Evolutionary conservation across 495 filamentous ascomycete species (phyloP), one percentile per base, ranked within the genome.

Genomic region (Stereocaulon alpinum): DNA sequence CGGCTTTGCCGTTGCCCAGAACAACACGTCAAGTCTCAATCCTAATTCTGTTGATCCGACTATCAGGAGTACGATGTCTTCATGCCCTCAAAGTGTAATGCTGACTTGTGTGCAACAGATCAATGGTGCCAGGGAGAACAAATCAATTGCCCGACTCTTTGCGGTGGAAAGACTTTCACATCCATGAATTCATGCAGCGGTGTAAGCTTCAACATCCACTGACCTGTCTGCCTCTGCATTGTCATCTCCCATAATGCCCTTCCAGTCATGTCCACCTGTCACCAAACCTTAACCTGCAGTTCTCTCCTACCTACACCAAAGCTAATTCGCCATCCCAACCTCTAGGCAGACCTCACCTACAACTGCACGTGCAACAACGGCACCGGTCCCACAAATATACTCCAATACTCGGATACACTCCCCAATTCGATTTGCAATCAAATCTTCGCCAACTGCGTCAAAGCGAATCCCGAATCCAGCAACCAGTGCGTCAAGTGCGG

Each of bases 381-480:
- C 53, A 74, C 67, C 20, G 60, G 54, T 9, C 80, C 82, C 63
- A 2, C 59, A 47, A 73, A 83, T 64, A 73, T 82, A 62, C 65
- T 68, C 29, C 67, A 68, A 56, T 86, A 81, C 71, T 48, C 67
- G 40, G 66, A 77, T 65, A 82, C 80, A 29, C 68, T 85, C 37
- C 83, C 83, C 44, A 82, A 74, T 71, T 77, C 72, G 66, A 74
- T 79, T 65, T 86, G 83, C 73, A 51, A 76, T 44, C 67, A 65
- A 29, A 77, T 71, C 64, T 79, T 67, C 60, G 66, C 56, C 48
- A 69, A 80, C 61, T 86, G 83, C 71, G 75, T 82, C 62, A 41
- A 62, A 5, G 58, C 69, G 42, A 68, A 79, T 68, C 70, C 74
- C 60, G 68, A 77, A 58, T 71, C 82, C 63, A 37, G 34, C 34